phyloP scores from a whole-genome alignment of 2,329 filamentous ascomycete species.

The Paecilomyces formosus region DNA sequence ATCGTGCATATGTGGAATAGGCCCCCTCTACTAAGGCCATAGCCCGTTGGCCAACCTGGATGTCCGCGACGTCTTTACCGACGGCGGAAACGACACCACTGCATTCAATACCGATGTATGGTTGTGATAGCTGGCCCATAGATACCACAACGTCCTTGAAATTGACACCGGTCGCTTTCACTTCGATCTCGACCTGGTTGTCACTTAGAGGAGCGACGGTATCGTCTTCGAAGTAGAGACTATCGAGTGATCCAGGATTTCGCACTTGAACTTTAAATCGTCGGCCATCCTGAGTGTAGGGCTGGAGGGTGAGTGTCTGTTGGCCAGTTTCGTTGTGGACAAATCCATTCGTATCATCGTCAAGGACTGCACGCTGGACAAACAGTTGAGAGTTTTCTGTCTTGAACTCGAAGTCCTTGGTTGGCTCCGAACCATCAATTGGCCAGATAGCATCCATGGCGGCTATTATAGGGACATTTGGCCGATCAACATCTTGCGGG shows the following conservation, averaged over 20 bases:
- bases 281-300: conserved; percentile 14
- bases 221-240: conserved; percentile 17
- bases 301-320: conserved; percentile 5
- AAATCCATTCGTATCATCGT: too few species aligned
- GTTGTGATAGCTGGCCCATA: conserved; percentile 10
- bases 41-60: not conserved
- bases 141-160: conserved; percentile 15
- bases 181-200: conserved; percentile 15
- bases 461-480: too few species aligned
- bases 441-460: too few species aligned
- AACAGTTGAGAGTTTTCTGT: too few species aligned
- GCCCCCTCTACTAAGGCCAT: not conserved
- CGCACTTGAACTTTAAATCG: conserved; percentile 10
- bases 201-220: not conserved
- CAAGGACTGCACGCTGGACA: too few species aligned
- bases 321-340: too few species aligned
- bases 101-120: conserved; percentile 15
- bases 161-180: conserved; percentile 17
- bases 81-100: conserved; percentile 6
- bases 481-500: too few species aligned
- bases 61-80: not conserved
- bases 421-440: too few species aligned
- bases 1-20: not conserved
- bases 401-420: too few species aligned
- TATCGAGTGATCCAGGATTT: conserved; percentile 14